These are phyloP conservation scores for Hyaloperonospora brassicae DNA, from an alignment of 352 stramenopile genomes.

Conservation along the genomic window DNA sequence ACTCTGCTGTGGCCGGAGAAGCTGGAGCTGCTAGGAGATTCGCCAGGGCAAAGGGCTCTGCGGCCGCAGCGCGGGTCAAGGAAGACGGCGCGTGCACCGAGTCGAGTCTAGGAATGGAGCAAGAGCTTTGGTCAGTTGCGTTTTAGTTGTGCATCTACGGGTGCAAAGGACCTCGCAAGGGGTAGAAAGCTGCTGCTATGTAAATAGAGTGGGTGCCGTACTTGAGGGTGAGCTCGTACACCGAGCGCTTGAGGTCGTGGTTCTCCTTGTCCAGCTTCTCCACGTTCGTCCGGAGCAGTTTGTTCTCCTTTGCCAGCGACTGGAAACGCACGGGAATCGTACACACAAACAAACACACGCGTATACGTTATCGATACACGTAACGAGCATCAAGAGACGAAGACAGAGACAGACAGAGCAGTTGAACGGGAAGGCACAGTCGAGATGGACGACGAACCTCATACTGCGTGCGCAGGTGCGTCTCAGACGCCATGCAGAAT, in stretches of 20 bases:
- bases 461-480: conserved; percentile 75
- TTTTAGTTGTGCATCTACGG: conserved; percentile 2
- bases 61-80: conserved; percentile 17
- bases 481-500: conserved; percentile 61
- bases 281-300: conserved; percentile 69
- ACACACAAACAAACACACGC: too few species aligned
- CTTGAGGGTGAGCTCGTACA: conserved; percentile 86
- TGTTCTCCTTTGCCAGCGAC: conserved; percentile 79
- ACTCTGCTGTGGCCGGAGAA: conserved; percentile 25
- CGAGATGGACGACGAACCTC: conserved; percentile 33
- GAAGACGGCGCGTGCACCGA: conserved; percentile 37
- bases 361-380: too few species aligned
- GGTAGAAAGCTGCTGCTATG: conserved; percentile 5
- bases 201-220: conserved; percentile 19
- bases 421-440: background rate
- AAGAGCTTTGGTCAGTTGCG: conserved; percentile 23
- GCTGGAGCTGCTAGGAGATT: conserved; percentile 49
- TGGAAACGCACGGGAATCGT: conserved; percentile 8
- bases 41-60: conserved; percentile 62
- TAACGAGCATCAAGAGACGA: background rate
- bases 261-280: conserved; percentile 85
- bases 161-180: background rate
- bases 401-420: background rate
- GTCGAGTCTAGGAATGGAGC: conserved; percentile 43
- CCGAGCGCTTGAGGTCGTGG: conserved; percentile 86